A percentile compares a stretch with the other conserved stretches of the same genome.
These are phyloP conservation scores for Candida mesenterica DNA, from an alignment of 1,139 yeast genomes.

Conservation along the genomic window DNA sequence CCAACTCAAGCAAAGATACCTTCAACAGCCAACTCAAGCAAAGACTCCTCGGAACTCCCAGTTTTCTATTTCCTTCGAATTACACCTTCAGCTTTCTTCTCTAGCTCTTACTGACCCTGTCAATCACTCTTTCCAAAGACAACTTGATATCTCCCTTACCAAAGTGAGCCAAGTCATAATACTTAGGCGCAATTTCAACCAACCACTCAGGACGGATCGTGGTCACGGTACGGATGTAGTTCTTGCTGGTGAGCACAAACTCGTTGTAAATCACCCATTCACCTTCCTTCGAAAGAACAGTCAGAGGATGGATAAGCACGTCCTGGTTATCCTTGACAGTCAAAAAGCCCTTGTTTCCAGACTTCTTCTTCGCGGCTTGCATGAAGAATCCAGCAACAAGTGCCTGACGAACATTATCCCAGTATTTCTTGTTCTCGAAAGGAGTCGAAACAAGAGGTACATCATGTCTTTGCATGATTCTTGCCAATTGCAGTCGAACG, in stretches of 20 bases:
- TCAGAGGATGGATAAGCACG: constrained; percentile 88
- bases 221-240: constrained; percentile 94
- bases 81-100: no score
- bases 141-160: constrained; percentile 80
- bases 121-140: constrained; percentile 68
- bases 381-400: constrained; percentile 92
- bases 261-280: constrained; percentile 96
- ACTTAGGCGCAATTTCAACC: constrained; percentile 81
- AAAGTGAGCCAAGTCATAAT: constrained; percentile 73
- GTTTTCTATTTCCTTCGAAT: no score
- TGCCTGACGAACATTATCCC: constrained; percentile 79
- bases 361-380: constrained; percentile 92
- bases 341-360: constrained; percentile 69
- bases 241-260: constrained; percentile 89
- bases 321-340: constrained; percentile 97
- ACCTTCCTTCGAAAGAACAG: constrained; percentile 79
- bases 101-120: constrained; percentile 25
- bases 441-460: constrained; percentile 71
- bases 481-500: constrained; percentile 77
- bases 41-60: no score
- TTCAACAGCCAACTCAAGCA: no score
- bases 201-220: constrained; percentile 86
- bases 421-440: constrained; percentile 60
- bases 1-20: no score
- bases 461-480: constrained; percentile 81